phyloP scores from a whole-genome alignment of 2,329 filamentous ascomycete species.

The Exophiala spinifera region DNA sequence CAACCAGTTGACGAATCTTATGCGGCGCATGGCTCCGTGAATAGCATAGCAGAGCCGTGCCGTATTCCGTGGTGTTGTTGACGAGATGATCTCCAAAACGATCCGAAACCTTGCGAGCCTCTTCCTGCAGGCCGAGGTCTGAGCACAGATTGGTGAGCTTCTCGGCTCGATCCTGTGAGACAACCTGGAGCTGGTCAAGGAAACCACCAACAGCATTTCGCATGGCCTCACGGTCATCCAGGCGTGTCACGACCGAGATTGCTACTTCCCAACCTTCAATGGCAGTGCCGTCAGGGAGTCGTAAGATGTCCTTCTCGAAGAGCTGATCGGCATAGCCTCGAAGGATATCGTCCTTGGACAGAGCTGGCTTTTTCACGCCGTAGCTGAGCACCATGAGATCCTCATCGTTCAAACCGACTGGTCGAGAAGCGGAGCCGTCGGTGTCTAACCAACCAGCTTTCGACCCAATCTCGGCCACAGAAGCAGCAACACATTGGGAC shows the following conservation, averaged over 20 bases:
- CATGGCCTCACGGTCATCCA: slow-evolving; percentile 70
- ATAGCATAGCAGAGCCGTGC: slow-evolving; percentile 86
- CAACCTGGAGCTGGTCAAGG: slow-evolving; percentile 68
- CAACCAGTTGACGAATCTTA: slow-evolving; percentile 81
- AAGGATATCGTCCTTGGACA: slow-evolving; percentile 76
- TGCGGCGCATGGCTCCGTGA: slow-evolving; percentile 73
- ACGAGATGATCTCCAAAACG: slow-evolving; percentile 78
- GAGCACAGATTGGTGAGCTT: slow-evolving; percentile 76
- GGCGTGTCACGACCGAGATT: slow-evolving; percentile 74
- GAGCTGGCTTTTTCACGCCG: slow-evolving; percentile 59
- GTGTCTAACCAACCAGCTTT: slow-evolving; percentile 74
- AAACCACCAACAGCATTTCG: slow-evolving; percentile 72
- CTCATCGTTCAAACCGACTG: slow-evolving; percentile 70
- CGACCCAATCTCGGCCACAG: slow-evolving; percentile 80
- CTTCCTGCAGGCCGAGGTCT: slow-evolving; percentile 71
- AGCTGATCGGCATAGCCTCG: slow-evolving; percentile 70
- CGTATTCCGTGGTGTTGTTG: slow-evolving; percentile 71
- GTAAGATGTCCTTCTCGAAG: slow-evolving; percentile 36
- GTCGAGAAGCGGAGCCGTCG: slow-evolving; percentile 24
- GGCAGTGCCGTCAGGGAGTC: slow-evolving; percentile 35
- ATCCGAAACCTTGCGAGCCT: slow-evolving; percentile 80
- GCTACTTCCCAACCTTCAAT: slow-evolving; percentile 86
- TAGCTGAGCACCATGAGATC: slow-evolving; percentile 80
- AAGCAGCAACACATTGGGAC: slow-evolving; percentile 75
- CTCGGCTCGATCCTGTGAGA: slow-evolving; percentile 70